A percentile compares a stretch with the other conserved stretches of the same genome.
These are phyloP conservation scores for Sodiomyces alkalinus DNA, from an alignment of 2,329 filamentous ascomycete genomes.

Conservation along the genomic window DNA sequence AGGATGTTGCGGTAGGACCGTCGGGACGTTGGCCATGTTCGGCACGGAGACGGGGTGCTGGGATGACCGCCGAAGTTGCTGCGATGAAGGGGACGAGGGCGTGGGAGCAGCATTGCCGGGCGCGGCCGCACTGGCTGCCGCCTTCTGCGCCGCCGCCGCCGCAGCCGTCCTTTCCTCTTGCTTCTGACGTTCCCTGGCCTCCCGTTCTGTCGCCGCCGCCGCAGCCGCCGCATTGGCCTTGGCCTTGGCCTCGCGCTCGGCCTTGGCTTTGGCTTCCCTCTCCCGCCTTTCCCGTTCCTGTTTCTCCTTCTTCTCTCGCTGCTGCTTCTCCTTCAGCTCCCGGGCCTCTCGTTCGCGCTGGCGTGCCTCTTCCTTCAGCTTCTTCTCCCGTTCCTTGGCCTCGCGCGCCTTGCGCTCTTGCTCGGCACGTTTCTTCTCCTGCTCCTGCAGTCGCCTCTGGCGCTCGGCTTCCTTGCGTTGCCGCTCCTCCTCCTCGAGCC, in stretches of 20 bases:
- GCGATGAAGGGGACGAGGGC: conserved; percentile 21
- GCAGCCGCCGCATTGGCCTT: too few relatives aligned
- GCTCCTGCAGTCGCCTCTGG: conserved; percentile 63
- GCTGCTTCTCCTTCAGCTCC: conserved; percentile 51
- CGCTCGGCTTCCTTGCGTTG: conserved; percentile 75
- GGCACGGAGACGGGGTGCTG: too few relatives aligned
- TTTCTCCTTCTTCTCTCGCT: conserved; percentile 40
- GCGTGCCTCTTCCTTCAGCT: conserved; percentile 67
- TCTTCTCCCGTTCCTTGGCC: conserved; percentile 54
- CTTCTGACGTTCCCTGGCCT: conserved; percentile 25
- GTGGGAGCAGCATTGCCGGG: conserved; percentile 22
- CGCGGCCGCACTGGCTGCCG: conserved; percentile 20
- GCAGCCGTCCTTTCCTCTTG: conserved; percentile 20
- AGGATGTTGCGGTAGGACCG: conserved; percentile 42
- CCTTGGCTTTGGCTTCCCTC: conserved; percentile 25
- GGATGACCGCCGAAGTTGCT: conserved; percentile 11
- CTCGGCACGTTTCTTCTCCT: conserved; percentile 74
- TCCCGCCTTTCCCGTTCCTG: conserved; percentile 42
- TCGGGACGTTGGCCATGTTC: conserved; percentile 27
- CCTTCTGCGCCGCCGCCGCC: conserved; percentile 22
- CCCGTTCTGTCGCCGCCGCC: too few relatives aligned
- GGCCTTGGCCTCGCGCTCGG: conserved; percentile 17
- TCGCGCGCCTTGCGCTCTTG: conserved; percentile 63
- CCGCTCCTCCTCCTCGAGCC: conserved; percentile 79
- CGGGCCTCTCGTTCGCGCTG: conserved; percentile 64